Evolutionary conservation across 306 rosid genomes (phyloP).

Genomic region (Corylus heterophylla): DNA sequence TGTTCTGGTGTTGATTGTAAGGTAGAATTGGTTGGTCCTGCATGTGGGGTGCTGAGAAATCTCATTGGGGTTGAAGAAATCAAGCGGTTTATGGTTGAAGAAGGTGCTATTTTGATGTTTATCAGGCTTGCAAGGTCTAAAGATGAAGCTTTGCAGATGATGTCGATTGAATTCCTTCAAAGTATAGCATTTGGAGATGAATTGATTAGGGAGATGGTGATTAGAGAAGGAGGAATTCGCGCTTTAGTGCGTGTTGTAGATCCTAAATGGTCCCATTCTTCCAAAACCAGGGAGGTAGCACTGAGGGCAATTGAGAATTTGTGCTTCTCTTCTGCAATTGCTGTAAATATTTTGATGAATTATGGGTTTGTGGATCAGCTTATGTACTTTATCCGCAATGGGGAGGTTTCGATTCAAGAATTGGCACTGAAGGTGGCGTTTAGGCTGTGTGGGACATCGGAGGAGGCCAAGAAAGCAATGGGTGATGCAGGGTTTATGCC

Average conservation of each 20-base stretch:
- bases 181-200: conserved; percentile 71
- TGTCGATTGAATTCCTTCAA: conserved; percentile 60
- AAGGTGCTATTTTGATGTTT: conserved; percentile 60
- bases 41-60: conserved; percentile 75
- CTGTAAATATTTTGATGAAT: conserved; percentile 46
- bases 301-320: conserved; percentile 64
- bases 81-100: conserved; percentile 80
- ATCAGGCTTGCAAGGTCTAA: conserved; percentile 49
- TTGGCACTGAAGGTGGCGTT: conserved; percentile 65
- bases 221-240: conserved; percentile 73
- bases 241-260: conserved; percentile 56
- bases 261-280: conserved; percentile 47
- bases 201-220: conserved; percentile 41
- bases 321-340: conserved; percentile 49
- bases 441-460: conserved; percentile 58
- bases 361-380: conserved; percentile 69
- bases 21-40: conserved; percentile 57
- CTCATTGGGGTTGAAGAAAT: conserved; percentile 76
- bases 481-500: conserved; percentile 76
- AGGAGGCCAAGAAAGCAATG: conserved; percentile 70
- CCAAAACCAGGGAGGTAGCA: conserved; percentile 57
- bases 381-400: conserved; percentile 52
- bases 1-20: conserved; percentile 44
- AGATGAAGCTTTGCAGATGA: conserved; percentile 66
- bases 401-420: conserved; percentile 75